Percentiles rank a stretch among this genome's conserved stretches.
Conservation (phyloP, 2,329 filamentous ascomycete species). For the Arthrobotrys entomopaga region DNA sequence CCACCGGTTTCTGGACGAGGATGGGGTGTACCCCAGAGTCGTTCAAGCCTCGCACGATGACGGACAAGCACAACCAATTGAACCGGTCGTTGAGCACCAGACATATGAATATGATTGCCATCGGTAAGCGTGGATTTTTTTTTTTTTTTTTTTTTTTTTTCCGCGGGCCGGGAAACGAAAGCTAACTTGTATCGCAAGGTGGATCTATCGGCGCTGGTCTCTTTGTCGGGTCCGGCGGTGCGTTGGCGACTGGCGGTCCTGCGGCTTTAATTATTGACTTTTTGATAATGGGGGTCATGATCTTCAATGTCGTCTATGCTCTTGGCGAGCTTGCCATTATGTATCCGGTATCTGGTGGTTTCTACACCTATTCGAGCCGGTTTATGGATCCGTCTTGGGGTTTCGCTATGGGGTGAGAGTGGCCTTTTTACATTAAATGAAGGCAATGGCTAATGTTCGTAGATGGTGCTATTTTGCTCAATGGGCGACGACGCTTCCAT, state of each 20-base stretch:
- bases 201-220: constrained; percentile 73
- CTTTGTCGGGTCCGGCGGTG: constrained; percentile 71
- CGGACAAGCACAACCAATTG: constrained; percentile 60
- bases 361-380: constrained; percentile 70
- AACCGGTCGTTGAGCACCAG: constrained; percentile 68
- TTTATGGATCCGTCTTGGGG: constrained; percentile 71
- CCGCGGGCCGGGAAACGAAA: constrained; percentile 60
- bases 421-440: background rate
- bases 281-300: constrained; percentile 69
- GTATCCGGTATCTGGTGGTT: constrained; percentile 72
- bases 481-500: constrained; percentile 67
- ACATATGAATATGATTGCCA: constrained; percentile 72
- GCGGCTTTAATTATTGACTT: constrained; percentile 62
- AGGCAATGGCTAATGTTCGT: constrained; percentile 24
- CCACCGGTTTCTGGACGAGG: constrained; percentile 61
- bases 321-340: constrained; percentile 72
- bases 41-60: constrained; percentile 61
- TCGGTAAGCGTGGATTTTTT: constrained; percentile 65
- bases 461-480: constrained; percentile 67
- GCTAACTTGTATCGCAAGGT: constrained; percentile 63
- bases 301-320: constrained; percentile 71
- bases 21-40: constrained; percentile 62
- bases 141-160: background rate
- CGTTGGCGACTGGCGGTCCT: constrained; percentile 65
- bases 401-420: constrained; percentile 65